These are phyloP conservation scores for Naganishia liquefaciens DNA, from an alignment of 1,284 basidiomycete genomes.

Conservation along the genomic window DNA sequence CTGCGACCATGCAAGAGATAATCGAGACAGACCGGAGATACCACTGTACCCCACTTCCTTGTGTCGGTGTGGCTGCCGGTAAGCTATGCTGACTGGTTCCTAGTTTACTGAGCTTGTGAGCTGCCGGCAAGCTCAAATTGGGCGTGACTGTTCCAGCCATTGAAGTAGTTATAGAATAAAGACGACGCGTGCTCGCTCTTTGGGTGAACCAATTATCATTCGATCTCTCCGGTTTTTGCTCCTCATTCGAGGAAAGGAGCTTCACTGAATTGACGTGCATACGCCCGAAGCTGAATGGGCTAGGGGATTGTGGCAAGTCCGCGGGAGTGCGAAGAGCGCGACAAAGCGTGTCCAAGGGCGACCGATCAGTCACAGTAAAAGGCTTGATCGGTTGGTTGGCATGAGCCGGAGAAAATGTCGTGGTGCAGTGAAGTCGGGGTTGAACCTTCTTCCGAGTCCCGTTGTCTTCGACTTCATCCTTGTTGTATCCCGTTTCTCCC, in stretches of 20 bases:
- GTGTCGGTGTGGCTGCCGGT: too few relatives aligned
- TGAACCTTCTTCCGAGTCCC: not conserved
- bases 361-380: not conserved
- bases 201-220: too few relatives aligned
- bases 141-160: not conserved
- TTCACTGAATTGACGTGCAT: not conserved
- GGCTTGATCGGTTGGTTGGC: not conserved
- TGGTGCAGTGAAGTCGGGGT: not conserved
- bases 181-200: not conserved
- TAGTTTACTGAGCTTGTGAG: not conserved
- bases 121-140: conserved; percentile 14
- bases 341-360: conserved; percentile 15
- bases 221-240: too few relatives aligned
- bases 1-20: not conserved
- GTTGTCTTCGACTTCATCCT: not conserved
- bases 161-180: not conserved
- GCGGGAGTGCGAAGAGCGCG: not conserved
- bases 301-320: conserved; percentile 11
- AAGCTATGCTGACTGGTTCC: too few relatives aligned
- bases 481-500: not conserved
- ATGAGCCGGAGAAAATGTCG: not conserved
- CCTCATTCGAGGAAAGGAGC: too few relatives aligned
- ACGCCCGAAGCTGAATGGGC: not conserved
- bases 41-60: not conserved
- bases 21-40: conserved; percentile 8